phyloP scores from a whole-genome alignment of 306 rosid species.

The Quercus wislizeni region DNA sequence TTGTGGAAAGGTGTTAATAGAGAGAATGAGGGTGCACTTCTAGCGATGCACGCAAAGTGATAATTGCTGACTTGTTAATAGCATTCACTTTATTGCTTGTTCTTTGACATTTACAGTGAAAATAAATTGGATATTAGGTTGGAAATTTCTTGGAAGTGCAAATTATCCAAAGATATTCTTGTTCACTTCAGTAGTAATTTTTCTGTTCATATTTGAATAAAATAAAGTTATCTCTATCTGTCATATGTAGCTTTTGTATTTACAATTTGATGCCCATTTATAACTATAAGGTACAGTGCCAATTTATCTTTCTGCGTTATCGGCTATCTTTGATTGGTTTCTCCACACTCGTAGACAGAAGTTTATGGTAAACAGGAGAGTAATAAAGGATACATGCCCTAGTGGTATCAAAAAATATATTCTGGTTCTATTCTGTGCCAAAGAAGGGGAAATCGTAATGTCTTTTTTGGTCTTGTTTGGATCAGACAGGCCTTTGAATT shows the following conservation, averaged over 20 bases:
- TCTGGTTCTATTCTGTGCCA: neutral
- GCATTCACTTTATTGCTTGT: conserved; percentile 14
- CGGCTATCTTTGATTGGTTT: neutral
- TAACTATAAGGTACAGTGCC: neutral
- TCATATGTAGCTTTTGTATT: neutral
- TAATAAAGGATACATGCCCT: too few species aligned
- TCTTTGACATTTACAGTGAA: neutral
- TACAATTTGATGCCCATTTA: neutral
- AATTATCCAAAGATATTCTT: neutral
- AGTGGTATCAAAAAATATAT: neutral
- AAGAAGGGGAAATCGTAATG: neutral
- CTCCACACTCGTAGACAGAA: neutral
- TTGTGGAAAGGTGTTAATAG: conserved; percentile 26
- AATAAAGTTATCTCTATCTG: neutral
- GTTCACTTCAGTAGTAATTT: neutral
- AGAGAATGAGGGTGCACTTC: conserved; percentile 20
- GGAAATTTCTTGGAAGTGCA: neutral
- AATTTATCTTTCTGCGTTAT: neutral
- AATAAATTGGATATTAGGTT: neutral
- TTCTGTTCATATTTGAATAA: neutral
- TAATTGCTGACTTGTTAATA: conserved; percentile 3
- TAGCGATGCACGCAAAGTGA: neutral
- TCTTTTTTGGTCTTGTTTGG: neutral
- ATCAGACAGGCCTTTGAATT: neutral
- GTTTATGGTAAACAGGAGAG: too few species aligned